Evolutionary conservation across 768 basidiomycete species (phyloP).

Genomic region (Lactarius indigo): DNA sequence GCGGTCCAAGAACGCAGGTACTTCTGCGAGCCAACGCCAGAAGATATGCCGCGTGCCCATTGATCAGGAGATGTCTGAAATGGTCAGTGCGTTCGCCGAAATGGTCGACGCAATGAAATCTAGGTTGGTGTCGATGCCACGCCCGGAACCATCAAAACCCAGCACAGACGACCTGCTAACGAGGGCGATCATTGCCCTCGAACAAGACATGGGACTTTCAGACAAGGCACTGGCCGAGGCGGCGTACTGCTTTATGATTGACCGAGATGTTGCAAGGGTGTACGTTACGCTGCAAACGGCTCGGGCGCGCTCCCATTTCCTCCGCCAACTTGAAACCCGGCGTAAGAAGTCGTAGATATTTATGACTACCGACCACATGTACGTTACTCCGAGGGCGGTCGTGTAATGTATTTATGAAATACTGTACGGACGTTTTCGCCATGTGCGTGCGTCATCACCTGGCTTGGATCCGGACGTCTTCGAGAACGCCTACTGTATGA

Average conservation of each 20-base stretch:
- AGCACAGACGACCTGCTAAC: neutral
- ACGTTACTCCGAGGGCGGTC: neutral
- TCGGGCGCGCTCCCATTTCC: neutral
- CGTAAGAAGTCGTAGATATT: neutral
- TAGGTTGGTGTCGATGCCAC: no score
- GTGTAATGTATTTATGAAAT: neutral
- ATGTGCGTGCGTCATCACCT: neutral
- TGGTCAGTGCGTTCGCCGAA: neutral
- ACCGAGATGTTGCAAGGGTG: neutral
- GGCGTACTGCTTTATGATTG: neutral
- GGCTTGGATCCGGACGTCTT: no score
- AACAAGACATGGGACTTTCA: neutral
- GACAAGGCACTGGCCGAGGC: neutral
- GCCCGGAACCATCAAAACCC: no score
- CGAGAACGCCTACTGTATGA: no score
- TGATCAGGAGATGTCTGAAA: neutral
- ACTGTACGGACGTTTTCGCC: neutral
- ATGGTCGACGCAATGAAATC: neutral
- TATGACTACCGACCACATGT: neutral
- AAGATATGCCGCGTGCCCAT: neutral
- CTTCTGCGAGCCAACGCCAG: neutral
- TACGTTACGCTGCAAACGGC: neutral
- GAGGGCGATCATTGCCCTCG: neutral
- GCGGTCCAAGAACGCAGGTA: neutral
- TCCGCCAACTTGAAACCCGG: neutral